phyloP scores from a whole-genome alignment of 768 basidiomycete genomes.

The Botryobasidium botryosum region DNA sequence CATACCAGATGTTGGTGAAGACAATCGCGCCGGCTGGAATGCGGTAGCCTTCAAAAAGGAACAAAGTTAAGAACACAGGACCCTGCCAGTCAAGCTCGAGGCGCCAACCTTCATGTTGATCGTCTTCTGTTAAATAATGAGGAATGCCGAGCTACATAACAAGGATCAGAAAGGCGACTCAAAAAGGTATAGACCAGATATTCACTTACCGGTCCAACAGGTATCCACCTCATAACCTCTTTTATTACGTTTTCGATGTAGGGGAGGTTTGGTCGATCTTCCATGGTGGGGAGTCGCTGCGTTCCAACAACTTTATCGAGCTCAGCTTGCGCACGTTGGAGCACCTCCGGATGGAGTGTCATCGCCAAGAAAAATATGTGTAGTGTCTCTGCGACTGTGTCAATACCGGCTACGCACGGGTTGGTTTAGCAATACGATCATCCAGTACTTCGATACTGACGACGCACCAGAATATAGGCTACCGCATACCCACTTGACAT shows the following conservation, averaged over 20 bases:
- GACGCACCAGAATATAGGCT: neutral
- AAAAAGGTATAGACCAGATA: too few species aligned
- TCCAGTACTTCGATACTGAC: too few species aligned
- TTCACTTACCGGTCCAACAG: slow-evolving; percentile 1
- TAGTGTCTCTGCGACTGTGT: slow-evolving; percentile 21
- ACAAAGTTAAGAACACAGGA: too few species aligned
- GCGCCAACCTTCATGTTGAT: too few species aligned
- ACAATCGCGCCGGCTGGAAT: too few species aligned
- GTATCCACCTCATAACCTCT: slow-evolving; percentile 13
- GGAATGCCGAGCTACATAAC: too few species aligned
- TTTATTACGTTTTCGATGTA: slow-evolving; percentile 12
- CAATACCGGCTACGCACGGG: too few species aligned
- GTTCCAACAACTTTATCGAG: slow-evolving; percentile 19
- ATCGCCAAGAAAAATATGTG: slow-evolving; percentile 21
- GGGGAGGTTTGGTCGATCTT: slow-evolving; percentile 12
- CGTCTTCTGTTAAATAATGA: too few species aligned
- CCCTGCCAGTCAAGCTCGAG: too few species aligned
- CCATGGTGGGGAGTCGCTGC: slow-evolving; percentile 17
- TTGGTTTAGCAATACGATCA: too few species aligned
- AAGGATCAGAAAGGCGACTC: too few species aligned
- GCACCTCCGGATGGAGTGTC: slow-evolving; percentile 23
- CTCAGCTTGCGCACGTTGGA: slow-evolving; percentile 24
- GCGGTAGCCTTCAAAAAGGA: too few species aligned
- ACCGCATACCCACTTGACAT: neutral
- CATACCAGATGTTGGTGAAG: neutral